Evolutionary conservation across 352 stramenopile genomes (phyloP), one percentile per base, ranked within the genome.

Genomic region (Bremia lactucae): DNA sequence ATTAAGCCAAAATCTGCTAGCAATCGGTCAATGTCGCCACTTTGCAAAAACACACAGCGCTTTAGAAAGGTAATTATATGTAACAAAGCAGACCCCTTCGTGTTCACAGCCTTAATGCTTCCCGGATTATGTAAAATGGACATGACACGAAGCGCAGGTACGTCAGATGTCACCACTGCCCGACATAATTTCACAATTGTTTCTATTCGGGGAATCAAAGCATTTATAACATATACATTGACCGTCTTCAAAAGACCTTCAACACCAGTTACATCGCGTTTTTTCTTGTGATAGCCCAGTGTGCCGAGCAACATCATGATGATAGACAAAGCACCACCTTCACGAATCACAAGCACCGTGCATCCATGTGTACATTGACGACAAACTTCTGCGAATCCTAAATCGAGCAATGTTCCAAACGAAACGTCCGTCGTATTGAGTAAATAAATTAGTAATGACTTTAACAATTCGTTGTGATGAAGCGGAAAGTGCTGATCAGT

Each of bases 301-400:
- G 73, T 84, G 29, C 73, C 75, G 77, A 90, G 87, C 26, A 90
- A 59, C 68, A 84, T 87, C 76, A 92, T 89, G 11, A 87, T 63
- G 15, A 92, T 82, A 6, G 80, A 90, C 3, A 92, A 55, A n/a
- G 80, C 69, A 7, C 80, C 80, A 5, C 74, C 80, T 60, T 92
- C 76, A 51, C 83, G 64, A 24, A 87, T 67, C 25, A 86, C 65
- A 15, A 86, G 62, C 8, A 56, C 61, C 5, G 42, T 64, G 15
- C 59, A 66, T 24, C 71, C 73, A 51, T 83, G 57, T 1, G 66
- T 77, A 14, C 68, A 73, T 38, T 92, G 80, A 2, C 80, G 68
- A 35, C 74, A 73, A 18, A 89, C 59, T 52, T 92, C 80, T 3
- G 72, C 70, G 46, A 85, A 89, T 2, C 80, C 80, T 19, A 92